These are phyloP conservation scores for Lyophyllum decastes DNA, from an alignment of 768 basidiomycete genomes.

Conservation along the genomic window DNA sequence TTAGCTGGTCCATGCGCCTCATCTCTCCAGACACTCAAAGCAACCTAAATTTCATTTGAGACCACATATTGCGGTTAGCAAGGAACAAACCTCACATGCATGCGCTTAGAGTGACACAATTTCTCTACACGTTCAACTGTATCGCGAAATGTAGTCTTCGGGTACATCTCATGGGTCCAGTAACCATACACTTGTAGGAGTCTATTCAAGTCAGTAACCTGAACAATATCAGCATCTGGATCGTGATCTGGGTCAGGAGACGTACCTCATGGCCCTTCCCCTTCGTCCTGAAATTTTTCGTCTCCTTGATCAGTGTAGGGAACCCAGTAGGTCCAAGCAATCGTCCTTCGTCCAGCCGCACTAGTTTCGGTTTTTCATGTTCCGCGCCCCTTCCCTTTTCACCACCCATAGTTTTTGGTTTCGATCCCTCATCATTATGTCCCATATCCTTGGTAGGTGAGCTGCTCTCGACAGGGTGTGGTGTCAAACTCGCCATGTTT, in stretches of 20 bases:
- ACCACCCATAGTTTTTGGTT: slow-evolving; percentile 27
- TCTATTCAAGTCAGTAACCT: slow-evolving; percentile 82
- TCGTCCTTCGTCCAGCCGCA: slow-evolving; percentile 74
- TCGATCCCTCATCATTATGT: slow-evolving; percentile 18
- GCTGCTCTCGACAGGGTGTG: slow-evolving; percentile 50
- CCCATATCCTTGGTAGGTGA: slow-evolving; percentile 45
- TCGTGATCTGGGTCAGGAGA: slow-evolving; percentile 1
- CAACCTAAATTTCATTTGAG: slow-evolving; percentile 44
- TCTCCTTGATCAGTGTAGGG: slow-evolving; percentile 72
- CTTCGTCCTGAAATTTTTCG: slow-evolving; percentile 76
- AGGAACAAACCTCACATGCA: slow-evolving; percentile 60
- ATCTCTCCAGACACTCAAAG: slow-evolving; percentile 77
- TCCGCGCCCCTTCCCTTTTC: slow-evolving; percentile 26
- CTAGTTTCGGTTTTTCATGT: slow-evolving; percentile 51
- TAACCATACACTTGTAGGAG: slow-evolving; percentile 87
- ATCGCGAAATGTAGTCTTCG: slow-evolving; percentile 84
- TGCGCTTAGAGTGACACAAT: slow-evolving; percentile 80
- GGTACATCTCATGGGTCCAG: slow-evolving; percentile 94
- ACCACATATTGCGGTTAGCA: background rate
- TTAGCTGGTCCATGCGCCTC: slow-evolving; percentile 47
- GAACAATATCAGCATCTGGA: background rate
- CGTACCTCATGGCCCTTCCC: slow-evolving; percentile 93
- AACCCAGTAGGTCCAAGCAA: slow-evolving; percentile 78
- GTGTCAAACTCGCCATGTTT: slow-evolving; percentile 32
- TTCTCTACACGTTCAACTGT: slow-evolving; percentile 87